Base-by-base conservation (phyloP, 495 filamentous ascomycete genomes). In the Penicillium steckii region DNA sequence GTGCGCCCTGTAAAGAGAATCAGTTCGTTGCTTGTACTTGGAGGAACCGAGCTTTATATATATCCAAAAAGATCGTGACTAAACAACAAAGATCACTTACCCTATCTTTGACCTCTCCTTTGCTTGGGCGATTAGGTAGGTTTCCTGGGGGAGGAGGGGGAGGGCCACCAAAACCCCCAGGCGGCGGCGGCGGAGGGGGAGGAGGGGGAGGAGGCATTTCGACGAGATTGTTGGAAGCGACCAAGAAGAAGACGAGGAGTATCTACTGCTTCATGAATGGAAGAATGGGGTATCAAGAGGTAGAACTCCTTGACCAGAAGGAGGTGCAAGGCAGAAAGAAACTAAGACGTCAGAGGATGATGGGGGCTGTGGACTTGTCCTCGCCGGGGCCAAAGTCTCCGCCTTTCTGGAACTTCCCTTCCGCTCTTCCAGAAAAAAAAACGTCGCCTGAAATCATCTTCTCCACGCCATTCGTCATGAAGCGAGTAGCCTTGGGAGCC, bases 151-250 rank as follows among this genome's bases (percentile, higher is more conserved):
- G 83, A 13, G 83, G 84, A 32, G 86, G 86, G 47, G 86, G 88
- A 65, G 81, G 83, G 43, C 85, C 86, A 71, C 84, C 86, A 68
- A 82, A 76, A 9, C 74, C 75, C 43, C 81, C 83, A 52, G 80
- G 82, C 62, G 77, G 75, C 50, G 81, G 81, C 52, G 82, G 82
- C 26, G 83, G 37, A 32, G 87, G 86, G n/a, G 87, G 87, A 49
- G 86, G 85, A 55, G 86, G 86, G 35, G 86, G 84, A 59, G 80
- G 79, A 69, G 86, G 83, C 82, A 87, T 87, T 17, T 52, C 64
- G 61, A 35, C 45, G 35, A 47, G 38, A 49, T 32, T 12, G 43
- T 54, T 46, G 50, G 26, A 48, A 40, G 40, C 21, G 43, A 49
- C 18, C 40, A 42, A 29, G 26, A 48, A 37, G 17, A 29, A 47